Conservation (phyloP, 2,329 filamentous ascomycete genomes). For the Stachybotrys elegans region DNA sequence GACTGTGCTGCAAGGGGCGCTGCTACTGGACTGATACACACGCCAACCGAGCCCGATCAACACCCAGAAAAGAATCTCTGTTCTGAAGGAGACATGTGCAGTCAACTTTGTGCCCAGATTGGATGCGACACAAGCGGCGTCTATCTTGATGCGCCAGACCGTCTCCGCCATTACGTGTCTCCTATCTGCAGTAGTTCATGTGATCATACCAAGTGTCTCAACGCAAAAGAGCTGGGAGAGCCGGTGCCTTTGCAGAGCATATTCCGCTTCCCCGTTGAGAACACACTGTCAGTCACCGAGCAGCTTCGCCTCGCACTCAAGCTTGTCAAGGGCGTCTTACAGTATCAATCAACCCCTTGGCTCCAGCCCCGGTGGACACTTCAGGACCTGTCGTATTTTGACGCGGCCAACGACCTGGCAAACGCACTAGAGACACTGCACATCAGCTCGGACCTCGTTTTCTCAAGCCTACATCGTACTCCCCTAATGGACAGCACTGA, state of each 20-base stretch:
- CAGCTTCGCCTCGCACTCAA: not conserved
- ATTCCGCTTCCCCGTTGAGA: not conserved
- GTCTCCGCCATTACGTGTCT: not conserved
- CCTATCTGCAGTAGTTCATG: not conserved
- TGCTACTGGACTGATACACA: not conserved
- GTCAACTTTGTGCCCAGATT: not conserved
- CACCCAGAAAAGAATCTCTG: not conserved
- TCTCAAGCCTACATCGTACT: not conserved
- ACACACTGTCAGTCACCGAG: not conserved
- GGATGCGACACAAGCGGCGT: not conserved
- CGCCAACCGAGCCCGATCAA: not conserved
- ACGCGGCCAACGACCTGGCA: not conserved
- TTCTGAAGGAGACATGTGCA: not conserved
- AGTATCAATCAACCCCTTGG: constrained; percentile 1
- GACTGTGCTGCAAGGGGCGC: not conserved
- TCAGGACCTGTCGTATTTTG: not conserved
- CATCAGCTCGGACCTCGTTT: not conserved
- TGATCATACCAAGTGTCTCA: not conserved
- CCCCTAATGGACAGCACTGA: not conserved
- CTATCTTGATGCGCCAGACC: not conserved
- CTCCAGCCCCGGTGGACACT: constrained; percentile 1
- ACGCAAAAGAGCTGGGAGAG: not conserved
- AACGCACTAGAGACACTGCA: not conserved
- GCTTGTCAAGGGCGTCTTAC: not conserved
- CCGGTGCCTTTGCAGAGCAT: not conserved